These are phyloP conservation scores for Scopulariopsis brevicaulis DNA, from an alignment of 2,329 filamentous ascomycete genomes.

Conservation along the genomic window DNA sequence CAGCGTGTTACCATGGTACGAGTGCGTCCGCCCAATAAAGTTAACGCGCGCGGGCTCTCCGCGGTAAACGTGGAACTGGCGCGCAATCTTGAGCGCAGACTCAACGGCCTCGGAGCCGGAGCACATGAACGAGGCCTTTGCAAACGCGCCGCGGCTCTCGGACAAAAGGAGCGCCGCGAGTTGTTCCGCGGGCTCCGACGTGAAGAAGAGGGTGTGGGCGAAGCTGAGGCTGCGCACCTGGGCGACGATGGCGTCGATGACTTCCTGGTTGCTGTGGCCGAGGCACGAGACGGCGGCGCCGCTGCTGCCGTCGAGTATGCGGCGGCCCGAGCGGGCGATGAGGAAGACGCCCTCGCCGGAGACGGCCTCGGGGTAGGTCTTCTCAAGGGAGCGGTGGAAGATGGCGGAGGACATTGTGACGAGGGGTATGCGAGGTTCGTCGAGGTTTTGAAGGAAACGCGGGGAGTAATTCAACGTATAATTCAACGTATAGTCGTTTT, in stretches of 20 bases:
- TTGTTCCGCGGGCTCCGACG: constrained; percentile 14
- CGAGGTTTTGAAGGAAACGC: too few species aligned
- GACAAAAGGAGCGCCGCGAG: constrained; percentile 16
- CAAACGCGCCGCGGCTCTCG: constrained; percentile 17
- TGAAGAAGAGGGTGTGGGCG: constrained; percentile 15
- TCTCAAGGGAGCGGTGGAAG: constrained; percentile 6
- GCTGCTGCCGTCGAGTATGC: constrained; percentile 55
- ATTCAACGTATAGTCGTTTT: too few species aligned
- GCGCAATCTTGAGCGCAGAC: constrained; percentile 32
- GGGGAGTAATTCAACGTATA: too few species aligned
- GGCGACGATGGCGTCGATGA: constrained; percentile 39
- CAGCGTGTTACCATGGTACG: constrained; percentile 39
- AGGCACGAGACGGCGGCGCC: constrained; percentile 57
- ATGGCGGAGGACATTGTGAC: constrained; percentile 3
- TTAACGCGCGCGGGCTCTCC: constrained; percentile 21
- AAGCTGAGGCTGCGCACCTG: constrained; percentile 34
- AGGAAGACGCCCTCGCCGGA: constrained; percentile 8
- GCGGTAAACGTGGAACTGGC: constrained; percentile 33
- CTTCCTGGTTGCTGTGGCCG: constrained; percentile 45
- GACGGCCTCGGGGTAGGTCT: constrained; percentile 6
- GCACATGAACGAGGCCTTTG: constrained; percentile 20
- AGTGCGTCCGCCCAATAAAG: constrained; percentile 30
- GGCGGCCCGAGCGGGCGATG: constrained; percentile 22
- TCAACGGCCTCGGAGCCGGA: constrained; percentile 29
- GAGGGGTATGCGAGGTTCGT: too few species aligned